A percentile compares a stretch with the other conserved stretches of the same genome.
phyloP scores from a whole-genome alignment of 78 protist genomes.

The Cavenderia fasciculata region DNA sequence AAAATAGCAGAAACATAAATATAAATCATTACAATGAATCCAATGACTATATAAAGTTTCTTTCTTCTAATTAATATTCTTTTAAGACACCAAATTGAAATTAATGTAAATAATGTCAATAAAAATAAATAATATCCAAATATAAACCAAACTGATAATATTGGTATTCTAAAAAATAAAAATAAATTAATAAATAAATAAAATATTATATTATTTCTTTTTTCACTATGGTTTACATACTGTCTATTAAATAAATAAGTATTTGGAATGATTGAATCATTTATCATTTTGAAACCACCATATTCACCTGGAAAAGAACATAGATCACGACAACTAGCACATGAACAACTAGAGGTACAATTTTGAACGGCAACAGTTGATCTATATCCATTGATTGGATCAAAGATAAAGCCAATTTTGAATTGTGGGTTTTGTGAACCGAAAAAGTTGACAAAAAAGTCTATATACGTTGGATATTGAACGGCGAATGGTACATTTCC shows the following conservation, averaged over 20 bases:
- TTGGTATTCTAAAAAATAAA: slow-evolving; percentile 7
- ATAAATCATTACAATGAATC: neutral
- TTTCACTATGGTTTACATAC: neutral
- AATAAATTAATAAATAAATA: neutral
- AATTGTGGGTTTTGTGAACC: neutral
- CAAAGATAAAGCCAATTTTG: neutral
- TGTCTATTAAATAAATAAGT: neutral
- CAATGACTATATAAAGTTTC: neutral
- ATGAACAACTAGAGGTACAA: slow-evolving; percentile 23
- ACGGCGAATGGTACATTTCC: neutral
- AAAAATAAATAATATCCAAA: slow-evolving; percentile 11
- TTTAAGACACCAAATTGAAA: neutral
- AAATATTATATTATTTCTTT: neutral
- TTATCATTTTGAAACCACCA: neutral
- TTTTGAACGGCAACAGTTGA: neutral
- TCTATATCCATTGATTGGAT: slow-evolving; percentile 10
- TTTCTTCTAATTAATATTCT: neutral
- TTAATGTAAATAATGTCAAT: neutral
- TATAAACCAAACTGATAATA: slow-evolving; percentile 24
- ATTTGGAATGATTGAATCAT: neutral
- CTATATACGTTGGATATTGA: neutral
- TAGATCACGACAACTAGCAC: slow-evolving; percentile 16
- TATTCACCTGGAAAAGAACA: neutral
- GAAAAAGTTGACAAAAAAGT: neutral
- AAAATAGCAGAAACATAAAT: slow-evolving; percentile 5